Evolutionary conservation across 78 protist species (phyloP).

Genomic region (Salpingoeca rosetta): DNA sequence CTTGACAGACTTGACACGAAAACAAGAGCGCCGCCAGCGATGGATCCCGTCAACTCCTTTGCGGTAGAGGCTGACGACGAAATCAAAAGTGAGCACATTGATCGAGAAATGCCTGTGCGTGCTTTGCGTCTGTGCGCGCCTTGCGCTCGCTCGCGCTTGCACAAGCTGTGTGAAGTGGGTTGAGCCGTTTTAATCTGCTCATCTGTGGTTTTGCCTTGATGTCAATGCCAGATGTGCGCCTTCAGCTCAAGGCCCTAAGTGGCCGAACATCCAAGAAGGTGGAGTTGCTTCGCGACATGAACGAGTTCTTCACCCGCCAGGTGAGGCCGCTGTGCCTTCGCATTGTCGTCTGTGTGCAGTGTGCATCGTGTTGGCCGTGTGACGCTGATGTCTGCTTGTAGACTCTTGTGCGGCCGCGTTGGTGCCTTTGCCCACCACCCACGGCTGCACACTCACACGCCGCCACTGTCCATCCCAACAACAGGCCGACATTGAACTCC

Average conservation of each 20-base stretch:
- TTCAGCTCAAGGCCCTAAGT: neutral
- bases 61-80: neutral
- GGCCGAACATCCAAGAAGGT: neutral
- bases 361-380: neutral
- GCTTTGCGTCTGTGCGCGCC: no score
- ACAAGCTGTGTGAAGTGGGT: neutral
- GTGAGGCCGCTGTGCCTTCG: neutral
- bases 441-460: no score
- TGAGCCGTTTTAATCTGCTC: neutral
- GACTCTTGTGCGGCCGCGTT: neutral
- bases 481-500: neutral
- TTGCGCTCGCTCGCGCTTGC: neutral
- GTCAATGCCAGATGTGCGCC: neutral
- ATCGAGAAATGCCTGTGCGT: no score
- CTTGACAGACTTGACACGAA: no score
- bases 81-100: neutral
- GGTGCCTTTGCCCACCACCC: no score
- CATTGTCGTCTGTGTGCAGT: no score
- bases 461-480: no score
- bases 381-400: neutral
- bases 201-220: neutral
- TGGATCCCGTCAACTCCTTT: no score
- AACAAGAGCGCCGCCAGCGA: no score
- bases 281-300: neutral
- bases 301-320: neutral